Evolutionary conservation across 805 yeast species (phyloP), one percentile per base, ranked within the genome.

Genomic region (Pichia rugopelliculosa): DNA sequence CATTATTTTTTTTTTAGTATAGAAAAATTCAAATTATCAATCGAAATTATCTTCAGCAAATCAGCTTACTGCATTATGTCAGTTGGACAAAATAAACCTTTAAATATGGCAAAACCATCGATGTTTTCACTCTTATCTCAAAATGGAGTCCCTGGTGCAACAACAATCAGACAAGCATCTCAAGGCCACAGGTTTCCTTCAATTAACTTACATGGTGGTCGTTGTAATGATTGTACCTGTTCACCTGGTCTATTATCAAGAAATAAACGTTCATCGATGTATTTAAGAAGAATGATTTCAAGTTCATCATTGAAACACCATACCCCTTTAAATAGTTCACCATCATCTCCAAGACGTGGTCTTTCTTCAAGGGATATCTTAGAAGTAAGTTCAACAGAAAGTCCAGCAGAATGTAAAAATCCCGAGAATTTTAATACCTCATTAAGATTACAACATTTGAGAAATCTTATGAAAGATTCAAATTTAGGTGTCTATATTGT

Each of bases 201-300:
- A 12, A 22, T 48, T 10, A 49, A 50, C 41, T 51, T 59, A 7
- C 44, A 60, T n/a, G 53, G 51, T 36, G 69, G 77, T 59, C 76
- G 78, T 13, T 86, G 93, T 61, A 72, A 76, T 42, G 80, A 85
- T 67, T 86, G 95, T 68, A 84, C 88, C 2, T 86, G 95, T 61
- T 84, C 91, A 0, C 93, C 93, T 5, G 95, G 95, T 4, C 68
- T 86, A 39, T 65, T 86, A 42, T 80, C 88, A 26, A 73, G 95
- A 58, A 76, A 73, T 51, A 73, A 82, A 56, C 70, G 87, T 56
- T 73, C 84, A 18, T 73, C 84, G 0, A 60, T 74, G 25, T 69
- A 63, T 42, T 47, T 59, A 36, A 64, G 59, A 41, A 54, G 67
- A 41, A 60, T 67, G 57, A 56, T 58, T 45, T 53, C 58, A 2